Evolutionary conservation across 169 alveolate species (phyloP), one percentile per base, ranked within the genome.

Genomic region (Plasmodium gonderi): DNA sequence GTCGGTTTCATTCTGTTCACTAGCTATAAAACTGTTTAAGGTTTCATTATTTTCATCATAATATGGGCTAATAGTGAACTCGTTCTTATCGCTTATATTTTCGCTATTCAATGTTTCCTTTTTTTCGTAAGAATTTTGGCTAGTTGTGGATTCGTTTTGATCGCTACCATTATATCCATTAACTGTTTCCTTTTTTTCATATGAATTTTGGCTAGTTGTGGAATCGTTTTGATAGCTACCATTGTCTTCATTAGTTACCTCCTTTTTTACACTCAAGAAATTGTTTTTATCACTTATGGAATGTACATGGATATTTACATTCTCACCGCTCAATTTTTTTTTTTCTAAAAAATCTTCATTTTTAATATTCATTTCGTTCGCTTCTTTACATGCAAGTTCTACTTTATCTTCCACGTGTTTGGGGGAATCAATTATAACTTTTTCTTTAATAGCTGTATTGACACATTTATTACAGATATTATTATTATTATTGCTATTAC

Each of bases 31-130:
- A 8, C 40, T n/a, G 72, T 17, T 60, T 5, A 60, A 23, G 40
- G 6, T 29, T 20, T 60, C 72, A 36, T 20, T 60, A 3, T 60
- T 60, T 60, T 60, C 72, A 36, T 54, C 31, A 33, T n/a, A 60
- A 6, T 60, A 23, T 60, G 31, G 72, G 72, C 72, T 60, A 60
- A 4, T 8, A 29, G n/a, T 20, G 72, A 54, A 54, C 23, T 54
- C 72, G 72, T 54, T 54, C 72, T 33, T 74, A 47, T 38, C 85
- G 60, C 36, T 17, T 77, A 11, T 14, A 77, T 77, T 77, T 20
- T 77, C 81, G 36, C 44, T 6, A 47, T 33, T 14, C 31, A 17
- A 12, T 74, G 36, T 2, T 40, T 40, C 81, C 12, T 67, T 67
- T 11, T 31, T 26, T 23, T 33, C 40, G 42, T 26, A 20, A 7